A percentile compares a stretch with the other conserved stretches of the same genome.
phyloP scores from a whole-genome alignment of 805 yeast species.

The Grigorovia yakushimaensis region DNA sequence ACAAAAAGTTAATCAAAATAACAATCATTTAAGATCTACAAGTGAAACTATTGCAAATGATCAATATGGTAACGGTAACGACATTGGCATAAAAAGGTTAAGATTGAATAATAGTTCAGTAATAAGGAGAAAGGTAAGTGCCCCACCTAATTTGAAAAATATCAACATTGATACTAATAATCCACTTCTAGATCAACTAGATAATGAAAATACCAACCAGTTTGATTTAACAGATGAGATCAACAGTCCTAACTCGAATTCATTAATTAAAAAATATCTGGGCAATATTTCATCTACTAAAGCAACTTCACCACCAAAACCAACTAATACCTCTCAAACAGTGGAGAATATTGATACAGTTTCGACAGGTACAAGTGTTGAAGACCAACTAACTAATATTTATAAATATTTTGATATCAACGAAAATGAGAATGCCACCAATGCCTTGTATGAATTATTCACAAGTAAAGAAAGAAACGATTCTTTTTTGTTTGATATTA shows the following conservation, averaged over 20 bases:
- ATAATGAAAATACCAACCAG: constrained; percentile 6
- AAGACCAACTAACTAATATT: not conserved
- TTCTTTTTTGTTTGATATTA: not conserved
- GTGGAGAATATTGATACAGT: not conserved
- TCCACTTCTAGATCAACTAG: constrained; percentile 1
- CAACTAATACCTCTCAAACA: not conserved
- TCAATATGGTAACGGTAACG: constrained; percentile 3
- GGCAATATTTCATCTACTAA: constrained; percentile 3
- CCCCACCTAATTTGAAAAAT: constrained; percentile 10
- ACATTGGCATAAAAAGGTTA: constrained; percentile 2
- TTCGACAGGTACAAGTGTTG: not conserved
- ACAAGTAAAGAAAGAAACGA: not conserved
- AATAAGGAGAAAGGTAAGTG: constrained; percentile 17
- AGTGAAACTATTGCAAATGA: constrained; percentile 18
- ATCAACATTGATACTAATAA: not conserved
- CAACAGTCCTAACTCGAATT: constrained; percentile 15
- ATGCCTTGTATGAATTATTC: not conserved
- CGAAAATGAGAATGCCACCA: not conserved
- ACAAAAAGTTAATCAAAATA: constrained; percentile 2
- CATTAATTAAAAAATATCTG: constrained; percentile 22
- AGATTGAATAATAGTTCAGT: constrained; percentile 3
- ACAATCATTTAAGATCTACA: constrained; percentile 12
- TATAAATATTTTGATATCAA: not conserved
- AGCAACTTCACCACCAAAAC: not conserved
- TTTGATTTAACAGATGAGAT: constrained; percentile 26